Evolutionary conservation across 768 basidiomycete species (phyloP).

Genomic region (Suillus lakei): DNA sequence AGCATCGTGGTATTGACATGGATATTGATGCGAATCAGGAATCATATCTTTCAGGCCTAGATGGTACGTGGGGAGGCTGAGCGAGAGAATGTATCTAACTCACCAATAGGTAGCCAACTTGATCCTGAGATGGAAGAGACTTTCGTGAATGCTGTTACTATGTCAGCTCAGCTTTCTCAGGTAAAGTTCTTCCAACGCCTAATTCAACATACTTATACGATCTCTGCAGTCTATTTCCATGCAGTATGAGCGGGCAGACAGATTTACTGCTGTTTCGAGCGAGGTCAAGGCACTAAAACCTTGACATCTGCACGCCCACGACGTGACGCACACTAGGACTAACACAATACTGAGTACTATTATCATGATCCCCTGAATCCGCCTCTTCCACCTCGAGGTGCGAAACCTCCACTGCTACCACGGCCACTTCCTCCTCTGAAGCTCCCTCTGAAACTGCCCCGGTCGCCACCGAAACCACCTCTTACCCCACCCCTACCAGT

Average conservation of each 20-base stretch:
- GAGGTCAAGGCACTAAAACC: slow-evolving; percentile 58
- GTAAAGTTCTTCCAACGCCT: slow-evolving; percentile 33
- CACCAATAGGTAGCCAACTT: slow-evolving; percentile 24
- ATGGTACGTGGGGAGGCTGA: slow-evolving; percentile 14
- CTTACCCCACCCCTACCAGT: slow-evolving; percentile 41
- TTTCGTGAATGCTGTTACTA: slow-evolving; percentile 40
- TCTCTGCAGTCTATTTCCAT: slow-evolving; percentile 45
- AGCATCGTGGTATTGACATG: slow-evolving; percentile 36
- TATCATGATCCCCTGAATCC: slow-evolving; percentile 56
- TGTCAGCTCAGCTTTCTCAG: slow-evolving; percentile 56
- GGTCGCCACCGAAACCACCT: slow-evolving; percentile 39
- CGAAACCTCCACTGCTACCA: slow-evolving; percentile 35
- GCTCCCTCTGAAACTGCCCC: slow-evolving; percentile 52
- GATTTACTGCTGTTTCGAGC: slow-evolving; percentile 47
- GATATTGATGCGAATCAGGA: slow-evolving; percentile 24
- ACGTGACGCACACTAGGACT: too few relatives aligned
- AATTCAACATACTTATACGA: background rate
- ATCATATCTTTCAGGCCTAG: slow-evolving; percentile 1
- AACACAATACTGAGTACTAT: background rate
- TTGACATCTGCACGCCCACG: slow-evolving; percentile 27
- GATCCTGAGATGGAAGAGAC: slow-evolving; percentile 29
- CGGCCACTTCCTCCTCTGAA: slow-evolving; percentile 50
- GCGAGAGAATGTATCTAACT: slow-evolving; percentile 4
- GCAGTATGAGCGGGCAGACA: slow-evolving; percentile 56
- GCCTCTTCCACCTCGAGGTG: slow-evolving; percentile 38